Base-by-base conservation (phyloP, 495 filamentous ascomycete species). In the Penicillium riverlandense region DNA sequence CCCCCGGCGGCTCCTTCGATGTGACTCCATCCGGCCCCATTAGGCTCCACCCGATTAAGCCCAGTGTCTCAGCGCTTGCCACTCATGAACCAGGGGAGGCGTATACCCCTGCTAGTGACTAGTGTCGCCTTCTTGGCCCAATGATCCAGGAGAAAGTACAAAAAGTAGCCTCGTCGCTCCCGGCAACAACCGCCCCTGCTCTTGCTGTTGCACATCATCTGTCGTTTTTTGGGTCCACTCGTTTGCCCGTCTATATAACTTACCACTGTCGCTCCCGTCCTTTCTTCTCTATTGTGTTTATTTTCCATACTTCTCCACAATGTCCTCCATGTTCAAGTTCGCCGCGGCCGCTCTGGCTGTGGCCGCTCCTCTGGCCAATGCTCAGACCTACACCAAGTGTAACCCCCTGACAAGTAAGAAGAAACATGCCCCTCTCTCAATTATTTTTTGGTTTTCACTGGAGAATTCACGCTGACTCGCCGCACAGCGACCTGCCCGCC, bases 401-500 rank as follows among this genome's bases (percentile, higher is more conserved):
- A 65, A 72, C 45, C 69, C 71, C 2, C 41, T 66, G 11, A 48
- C 70, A 38, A 55, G 61, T 22, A 22, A 22, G 22, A 22, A 22
- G 22, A 22, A 22, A 22, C 3, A 22, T 22, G 2, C 22, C 22
- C 22, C 22, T 57, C 39, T 30, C 34, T 29, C 15, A 16, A 16
- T 16, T 16, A 1, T 1, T 16, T 4, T 16, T 16, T 16, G 1
- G 15, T 34, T 34, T 41, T 41, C 36, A 38, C 40, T 30, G 22
- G 29, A 48, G 49, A 36, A 41, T 39, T 37, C 34, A 11, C 29
- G 16, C 29, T 22, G 22, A 22, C 22, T 6, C 4, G 22, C 37
- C 43, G 8, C 12, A 48, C 40, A 70, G 59, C 51, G 11, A 49
- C 54, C 29, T 89, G 85, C 58, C 74, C 79, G 6, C 53, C 77